phyloP scores from a whole-genome alignment of 1,139 yeast genomes.

The Saccharomyces hybrid region DNA sequence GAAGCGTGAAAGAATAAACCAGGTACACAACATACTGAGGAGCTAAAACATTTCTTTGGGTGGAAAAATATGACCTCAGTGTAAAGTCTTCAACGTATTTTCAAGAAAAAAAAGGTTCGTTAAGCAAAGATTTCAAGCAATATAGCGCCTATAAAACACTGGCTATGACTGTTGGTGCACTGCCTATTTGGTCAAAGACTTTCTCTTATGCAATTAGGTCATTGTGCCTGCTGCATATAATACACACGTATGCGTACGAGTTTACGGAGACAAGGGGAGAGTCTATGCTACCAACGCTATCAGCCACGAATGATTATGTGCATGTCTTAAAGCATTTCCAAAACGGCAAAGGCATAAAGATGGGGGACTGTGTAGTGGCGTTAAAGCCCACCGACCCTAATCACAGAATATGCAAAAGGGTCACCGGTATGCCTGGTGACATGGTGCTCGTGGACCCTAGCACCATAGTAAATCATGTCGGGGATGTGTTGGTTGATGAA shows the following conservation, averaged over 20 bases:
- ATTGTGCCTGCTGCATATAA: slow-evolving; percentile 61
- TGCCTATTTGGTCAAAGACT: background rate
- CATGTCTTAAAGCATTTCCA: slow-evolving; percentile 59
- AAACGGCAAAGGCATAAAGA: slow-evolving; percentile 42
- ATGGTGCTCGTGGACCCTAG: slow-evolving; percentile 73
- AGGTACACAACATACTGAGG: background rate
- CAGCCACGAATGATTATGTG: slow-evolving; percentile 68
- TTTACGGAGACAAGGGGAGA: slow-evolving; percentile 84
- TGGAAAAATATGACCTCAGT: background rate
- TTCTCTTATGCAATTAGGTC: slow-evolving; percentile 37
- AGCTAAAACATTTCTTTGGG: background rate
- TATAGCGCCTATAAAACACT: background rate
- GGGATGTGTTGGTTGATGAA: slow-evolving; percentile 16
- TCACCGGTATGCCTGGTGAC: slow-evolving; percentile 96
- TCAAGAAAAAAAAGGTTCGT: background rate
- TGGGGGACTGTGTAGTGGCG: slow-evolving; percentile 88
- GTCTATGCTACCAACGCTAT: slow-evolving; percentile 88
- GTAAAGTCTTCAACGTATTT: background rate
- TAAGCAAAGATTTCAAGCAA: background rate
- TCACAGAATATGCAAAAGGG: slow-evolving; percentile 81
- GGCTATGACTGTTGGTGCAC: background rate
- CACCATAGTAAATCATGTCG: slow-evolving; percentile 22
- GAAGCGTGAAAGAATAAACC: background rate
- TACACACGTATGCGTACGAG: slow-evolving; percentile 62
- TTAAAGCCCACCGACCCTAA: slow-evolving; percentile 83